Conservation (phyloP, 139 green algal genomes). For the Diplosphaera chodatii region DNA sequence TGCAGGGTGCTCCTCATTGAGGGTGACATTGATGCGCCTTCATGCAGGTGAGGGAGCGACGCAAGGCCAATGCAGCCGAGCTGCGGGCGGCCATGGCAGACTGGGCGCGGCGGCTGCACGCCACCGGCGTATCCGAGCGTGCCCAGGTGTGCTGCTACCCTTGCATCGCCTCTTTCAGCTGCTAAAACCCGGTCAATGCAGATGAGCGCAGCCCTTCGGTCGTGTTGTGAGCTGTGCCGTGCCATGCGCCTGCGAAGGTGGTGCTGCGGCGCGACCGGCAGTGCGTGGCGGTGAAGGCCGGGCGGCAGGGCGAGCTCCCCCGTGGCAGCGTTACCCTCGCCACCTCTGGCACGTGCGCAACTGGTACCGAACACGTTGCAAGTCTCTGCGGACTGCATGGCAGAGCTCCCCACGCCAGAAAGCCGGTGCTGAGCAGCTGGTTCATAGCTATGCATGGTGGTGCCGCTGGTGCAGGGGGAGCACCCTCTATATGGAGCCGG, state of each 20-base stretch:
- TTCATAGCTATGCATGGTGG: no score
- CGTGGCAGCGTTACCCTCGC: constrained; percentile 55
- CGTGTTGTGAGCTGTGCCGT: no score
- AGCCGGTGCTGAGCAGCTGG: no score
- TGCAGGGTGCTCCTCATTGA: no score
- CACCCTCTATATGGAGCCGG: constrained; percentile 84
- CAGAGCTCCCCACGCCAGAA: no score
- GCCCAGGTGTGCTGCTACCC: constrained; percentile 21
- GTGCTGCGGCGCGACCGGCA: constrained; percentile 37
- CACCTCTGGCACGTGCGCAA: constrained; percentile 14
- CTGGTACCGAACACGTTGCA: no score
- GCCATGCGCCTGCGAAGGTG: constrained; percentile 26
- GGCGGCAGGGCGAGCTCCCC: constrained; percentile 58
- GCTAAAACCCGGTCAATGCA: no score
- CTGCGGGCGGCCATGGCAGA: constrained; percentile 39
- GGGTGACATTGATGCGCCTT: neutral
- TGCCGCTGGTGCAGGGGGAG: constrained; percentile 30
- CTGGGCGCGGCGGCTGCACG: constrained; percentile 36
- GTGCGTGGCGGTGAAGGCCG: constrained; percentile 45
- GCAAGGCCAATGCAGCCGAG: constrained; percentile 32
- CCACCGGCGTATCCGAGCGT: constrained; percentile 45
- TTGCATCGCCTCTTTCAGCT: no score
- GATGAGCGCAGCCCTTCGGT: no score
- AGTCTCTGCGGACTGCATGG: no score
- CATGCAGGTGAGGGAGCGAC: constrained; percentile 21